These are phyloP conservation scores for Leishmania mexicana DNA, from an alignment of 208 protist species.

Conservation along the genomic window DNA sequence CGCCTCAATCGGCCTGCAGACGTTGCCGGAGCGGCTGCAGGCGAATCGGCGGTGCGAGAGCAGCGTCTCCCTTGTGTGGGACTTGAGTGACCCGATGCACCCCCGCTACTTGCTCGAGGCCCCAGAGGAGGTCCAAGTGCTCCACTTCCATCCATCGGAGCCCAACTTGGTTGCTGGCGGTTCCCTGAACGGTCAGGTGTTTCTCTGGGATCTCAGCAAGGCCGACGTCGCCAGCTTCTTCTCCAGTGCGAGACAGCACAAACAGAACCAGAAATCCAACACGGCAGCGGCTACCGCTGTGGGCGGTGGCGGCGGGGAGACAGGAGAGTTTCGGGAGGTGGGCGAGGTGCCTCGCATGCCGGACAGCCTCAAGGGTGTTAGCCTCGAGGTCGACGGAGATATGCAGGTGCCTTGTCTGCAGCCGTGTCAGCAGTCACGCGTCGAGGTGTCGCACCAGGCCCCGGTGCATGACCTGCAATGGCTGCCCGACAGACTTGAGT, in stretches of 20 bases:
- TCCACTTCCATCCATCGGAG: constrained; percentile 85
- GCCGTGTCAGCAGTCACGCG: constrained; percentile 71
- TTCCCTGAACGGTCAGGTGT: constrained; percentile 90
- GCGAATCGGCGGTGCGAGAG: constrained; percentile 72
- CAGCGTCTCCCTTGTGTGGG: constrained; percentile 86
- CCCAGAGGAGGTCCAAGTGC: constrained; percentile 85
- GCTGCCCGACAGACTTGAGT: constrained; percentile 78
- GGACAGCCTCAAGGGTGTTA: constrained; percentile 66
- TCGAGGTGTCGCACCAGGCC: constrained; percentile 87
- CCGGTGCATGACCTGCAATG: constrained; percentile 90
- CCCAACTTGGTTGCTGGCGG: constrained; percentile 86
- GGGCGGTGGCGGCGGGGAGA: neutral
- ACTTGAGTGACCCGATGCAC: constrained; percentile 91
- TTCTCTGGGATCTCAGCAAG: constrained; percentile 87
- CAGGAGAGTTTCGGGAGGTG: constrained; percentile 43
- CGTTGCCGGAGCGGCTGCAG: constrained; percentile 77
- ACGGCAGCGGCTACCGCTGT: neutral
- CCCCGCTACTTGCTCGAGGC: constrained; percentile 88
- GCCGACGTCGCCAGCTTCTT: constrained; percentile 36
- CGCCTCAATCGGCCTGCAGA: constrained; percentile 62
- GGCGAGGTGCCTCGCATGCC: constrained; percentile 81
- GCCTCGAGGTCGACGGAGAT: constrained; percentile 77
- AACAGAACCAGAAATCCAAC: constrained; percentile 12
- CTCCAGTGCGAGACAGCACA: constrained; percentile 15
- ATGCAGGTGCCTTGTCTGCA: constrained; percentile 83